Evolutionary conservation across 768 basidiomycete genomes (phyloP), one percentile per base, ranked within the genome.

Genomic region (Suillus weaverae): DNA sequence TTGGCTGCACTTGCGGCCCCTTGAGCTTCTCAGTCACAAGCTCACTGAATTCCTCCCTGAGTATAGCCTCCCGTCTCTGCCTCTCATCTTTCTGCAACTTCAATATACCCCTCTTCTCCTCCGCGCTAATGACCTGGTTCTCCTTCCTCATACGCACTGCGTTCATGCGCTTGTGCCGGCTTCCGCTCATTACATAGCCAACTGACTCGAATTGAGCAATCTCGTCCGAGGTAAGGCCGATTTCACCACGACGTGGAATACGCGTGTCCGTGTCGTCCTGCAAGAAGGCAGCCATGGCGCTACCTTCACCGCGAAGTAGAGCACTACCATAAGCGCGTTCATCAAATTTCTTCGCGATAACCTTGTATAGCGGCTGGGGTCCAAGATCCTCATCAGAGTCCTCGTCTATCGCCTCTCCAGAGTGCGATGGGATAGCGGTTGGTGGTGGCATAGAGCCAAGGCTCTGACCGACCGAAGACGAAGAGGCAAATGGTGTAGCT

Each of bases 91-190:
- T 91, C 79, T 98, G 97, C 76, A 98, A 72, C 79, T 97, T 97
- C 74, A 99, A 74, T 64, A 99, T 96, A 41, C 94, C 93, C 39
- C 97, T 81, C 84, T 99, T 99, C 84, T 99, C 97, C 79, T 99
- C 97, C 2, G 97, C 95, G 71, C 91, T 94, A 74, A 99, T 99
- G 68, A 99, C 96, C 79, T 99, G 97, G 80, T 99, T 98, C 82
- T 99, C 97, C 83, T 99, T 99, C 73, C 97, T 83, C 88, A 99
- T 92, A 66, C 97, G 92, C 51, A 99, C 97, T 1, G 97, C 97
- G 70, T 99, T 99, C 97, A 99, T 99, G 77, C 95, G 85, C 68
- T 92, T 86, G 77, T 99, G 95, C 67, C 97, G 81, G 71, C 88
- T 92, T 53, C 97, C 97, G 70, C 92, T 95, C 97, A 99, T 99